Evolutionary conservation across 2,329 filamentous ascomycete species (phyloP).

Genomic region (Metarhizium sp.): DNA sequence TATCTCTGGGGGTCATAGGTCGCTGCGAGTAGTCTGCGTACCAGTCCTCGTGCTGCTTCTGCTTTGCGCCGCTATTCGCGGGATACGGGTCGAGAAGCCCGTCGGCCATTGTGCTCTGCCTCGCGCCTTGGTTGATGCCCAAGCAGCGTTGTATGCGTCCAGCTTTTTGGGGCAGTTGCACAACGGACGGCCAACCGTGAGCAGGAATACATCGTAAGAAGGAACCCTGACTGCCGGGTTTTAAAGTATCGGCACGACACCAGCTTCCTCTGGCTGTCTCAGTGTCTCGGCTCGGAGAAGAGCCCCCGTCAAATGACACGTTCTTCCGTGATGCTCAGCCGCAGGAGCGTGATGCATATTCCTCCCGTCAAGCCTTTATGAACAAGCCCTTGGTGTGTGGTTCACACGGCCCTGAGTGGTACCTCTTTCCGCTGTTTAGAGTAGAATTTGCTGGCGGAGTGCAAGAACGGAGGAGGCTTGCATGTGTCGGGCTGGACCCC

Average conservation of each 20-base stretch:
- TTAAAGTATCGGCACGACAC: not conserved
- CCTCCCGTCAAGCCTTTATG: not conserved
- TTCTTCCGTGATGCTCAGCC: not conserved
- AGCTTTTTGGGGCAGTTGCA: not conserved
- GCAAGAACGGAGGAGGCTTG: not conserved
- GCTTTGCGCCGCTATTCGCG: not conserved
- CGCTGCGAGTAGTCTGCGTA: not conserved
- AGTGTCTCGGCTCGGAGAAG: not conserved
- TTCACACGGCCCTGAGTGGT: too few species aligned
- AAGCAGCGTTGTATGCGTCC: not conserved
- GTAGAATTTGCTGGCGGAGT: too few species aligned
- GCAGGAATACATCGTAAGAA: not conserved
- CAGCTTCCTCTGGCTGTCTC: not conserved
- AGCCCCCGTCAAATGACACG: not conserved
- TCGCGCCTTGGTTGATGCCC: not conserved
- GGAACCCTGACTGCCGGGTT: not conserved
- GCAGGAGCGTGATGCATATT: not conserved
- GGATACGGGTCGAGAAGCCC: not conserved
- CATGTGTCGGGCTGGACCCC: not conserved
- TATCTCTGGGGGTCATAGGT: not conserved
- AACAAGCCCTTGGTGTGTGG: not conserved
- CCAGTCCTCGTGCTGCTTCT: not conserved
- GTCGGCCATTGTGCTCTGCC: conserved; percentile 2
- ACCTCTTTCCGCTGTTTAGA: too few species aligned
- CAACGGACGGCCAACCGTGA: not conserved